Conservation (phyloP, 805 yeast species). For the Candida boidinii region DNA sequence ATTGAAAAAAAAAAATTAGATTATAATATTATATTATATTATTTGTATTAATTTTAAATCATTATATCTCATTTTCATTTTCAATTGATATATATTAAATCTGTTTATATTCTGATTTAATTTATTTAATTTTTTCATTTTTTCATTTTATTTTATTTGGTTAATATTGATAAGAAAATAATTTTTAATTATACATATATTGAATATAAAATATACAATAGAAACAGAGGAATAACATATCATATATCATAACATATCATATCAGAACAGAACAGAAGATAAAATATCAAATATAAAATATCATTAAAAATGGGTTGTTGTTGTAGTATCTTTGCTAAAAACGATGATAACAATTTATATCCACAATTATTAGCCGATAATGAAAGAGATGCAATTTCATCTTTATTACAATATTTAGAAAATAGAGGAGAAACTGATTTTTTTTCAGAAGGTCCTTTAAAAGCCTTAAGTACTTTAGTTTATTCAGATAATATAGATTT, state of each 20-base stretch:
- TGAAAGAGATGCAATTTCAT: constrained; percentile 93
- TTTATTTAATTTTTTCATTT: no score
- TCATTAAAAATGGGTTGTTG: constrained; percentile 38
- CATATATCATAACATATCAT: neutral
- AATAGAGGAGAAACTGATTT: constrained; percentile 85
- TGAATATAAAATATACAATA: constrained; percentile 5
- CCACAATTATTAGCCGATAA: constrained; percentile 88
- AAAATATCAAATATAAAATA: neutral
- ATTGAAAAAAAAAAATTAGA: no score
- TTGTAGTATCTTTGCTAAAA: constrained; percentile 35
- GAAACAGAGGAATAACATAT: constrained; percentile 4
- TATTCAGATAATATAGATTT: constrained; percentile 91
- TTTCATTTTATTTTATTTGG: no score
- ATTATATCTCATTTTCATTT: no score
- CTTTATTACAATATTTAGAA: constrained; percentile 80
- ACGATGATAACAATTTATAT: constrained; percentile 47
- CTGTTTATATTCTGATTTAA: no score
- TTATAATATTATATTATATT: no score
- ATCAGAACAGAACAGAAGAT: constrained; percentile 1
- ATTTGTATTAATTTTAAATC: no score
- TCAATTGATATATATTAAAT: no score
- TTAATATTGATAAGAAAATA: no score
- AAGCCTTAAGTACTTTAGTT: constrained; percentile 86
- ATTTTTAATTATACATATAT: no score
- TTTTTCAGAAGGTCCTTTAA: constrained; percentile 75